phyloP scores from a whole-genome alignment of 257 asterid species.

The Misopates orontium region DNA sequence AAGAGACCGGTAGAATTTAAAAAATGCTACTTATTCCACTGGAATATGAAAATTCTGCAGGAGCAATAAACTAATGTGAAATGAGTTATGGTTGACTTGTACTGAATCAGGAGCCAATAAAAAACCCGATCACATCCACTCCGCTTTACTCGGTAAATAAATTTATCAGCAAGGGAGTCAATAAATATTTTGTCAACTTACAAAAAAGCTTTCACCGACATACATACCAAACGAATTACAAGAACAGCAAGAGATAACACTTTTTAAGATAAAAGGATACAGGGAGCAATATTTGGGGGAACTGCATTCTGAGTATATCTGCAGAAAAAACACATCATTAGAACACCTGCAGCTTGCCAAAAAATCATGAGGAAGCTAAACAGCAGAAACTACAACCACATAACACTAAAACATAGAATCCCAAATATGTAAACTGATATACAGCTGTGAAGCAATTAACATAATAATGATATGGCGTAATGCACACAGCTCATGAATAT shows the following conservation, averaged over 20 bases:
- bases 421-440: constrained; percentile 11
- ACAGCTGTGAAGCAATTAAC: constrained; percentile 10
- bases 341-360: constrained; percentile 17
- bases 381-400: constrained; percentile 14
- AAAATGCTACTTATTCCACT: too few relatives aligned
- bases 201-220: not conserved
- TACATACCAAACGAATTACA: constrained; percentile 10
- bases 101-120: too few relatives aligned
- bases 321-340: constrained; percentile 36
- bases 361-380: constrained; percentile 20
- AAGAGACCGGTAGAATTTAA: too few relatives aligned
- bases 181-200: not conserved
- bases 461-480: constrained; percentile 6
- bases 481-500: not conserved
- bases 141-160: too few relatives aligned
- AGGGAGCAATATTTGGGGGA: constrained; percentile 87
- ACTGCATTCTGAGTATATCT: constrained; percentile 77
- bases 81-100: too few relatives aligned
- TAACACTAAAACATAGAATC: constrained; percentile 9
- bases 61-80: too few relatives aligned
- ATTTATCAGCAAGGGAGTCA: too few relatives aligned
- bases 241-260: constrained; percentile 9
- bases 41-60: too few relatives aligned
- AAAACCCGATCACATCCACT: too few relatives aligned
- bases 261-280: constrained; percentile 60